Evolutionary conservation across 345 rosid species (phyloP), one percentile per base, ranked within the genome.

Genomic region (Citrus inodora): DNA sequence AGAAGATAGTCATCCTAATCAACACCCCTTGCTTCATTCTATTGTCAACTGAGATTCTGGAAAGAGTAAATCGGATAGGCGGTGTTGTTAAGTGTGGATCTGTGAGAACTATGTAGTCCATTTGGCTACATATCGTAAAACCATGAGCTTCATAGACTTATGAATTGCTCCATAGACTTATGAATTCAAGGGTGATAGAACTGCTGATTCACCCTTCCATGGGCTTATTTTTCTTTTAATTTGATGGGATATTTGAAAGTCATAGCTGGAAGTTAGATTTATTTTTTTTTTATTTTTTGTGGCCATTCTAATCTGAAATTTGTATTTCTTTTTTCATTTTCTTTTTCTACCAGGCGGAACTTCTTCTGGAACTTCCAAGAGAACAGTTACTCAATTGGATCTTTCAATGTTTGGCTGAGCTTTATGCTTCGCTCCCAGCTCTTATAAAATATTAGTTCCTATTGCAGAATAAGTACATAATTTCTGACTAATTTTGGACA

Each of bases 331-430:
- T 46, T 76, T 55, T 56, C 37, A 32, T 62, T 38, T 70, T 62
- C 59, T 70, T 7, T 67, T 33, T 75, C n/a, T 79, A 51, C 80
- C 91, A 95, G 99, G 99, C 99, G 11, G 97, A 93, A 79, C 97
- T 95, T 82, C 91, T 95, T 84, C 82, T 95, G 82, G 97, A 95
- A 90, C 92, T 95, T 62, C 99, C 97, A 10, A 86, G 85, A 82
- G 97, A 94, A 76, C 95, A 95, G 75, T 87, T 95, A 60, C 92
- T 95, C 72, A 92, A 86, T 81, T 95, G 98, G 98, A 87, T 95
- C 70, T 95, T 93, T 83, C 97, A 90, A 35, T 95, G 98, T 92
- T 84, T 95, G 88, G 88, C 91, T 35, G 99, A 92, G 80, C 92
- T 95, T 66, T 88, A 93, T 80, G 87, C 97, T 75, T 88, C 89